A percentile compares a stretch with the other conserved stretches of the same genome.
Conservation (phyloP, 2,329 filamentous ascomycete genomes). For the Ophiognomonia clavigignenti-juglandacearum region DNA sequence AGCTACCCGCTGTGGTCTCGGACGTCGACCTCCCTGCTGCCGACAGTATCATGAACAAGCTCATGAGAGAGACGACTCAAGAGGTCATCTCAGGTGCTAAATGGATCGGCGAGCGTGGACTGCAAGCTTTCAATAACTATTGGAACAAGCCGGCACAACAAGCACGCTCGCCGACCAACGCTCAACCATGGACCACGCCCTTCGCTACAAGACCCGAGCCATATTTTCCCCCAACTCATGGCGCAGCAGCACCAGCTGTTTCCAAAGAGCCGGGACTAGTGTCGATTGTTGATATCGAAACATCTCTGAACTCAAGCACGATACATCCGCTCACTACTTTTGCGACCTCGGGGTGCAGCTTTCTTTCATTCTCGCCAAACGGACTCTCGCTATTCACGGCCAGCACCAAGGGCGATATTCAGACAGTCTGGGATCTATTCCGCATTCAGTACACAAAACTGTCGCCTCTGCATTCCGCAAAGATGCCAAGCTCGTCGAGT, state of each 20-base stretch:
- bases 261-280: conserved; percentile 67
- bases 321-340: conserved; percentile 68
- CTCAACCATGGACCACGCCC: conserved; percentile 43
- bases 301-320: conserved; percentile 45
- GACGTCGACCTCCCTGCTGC: conserved; percentile 67
- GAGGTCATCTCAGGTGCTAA: conserved; percentile 70
- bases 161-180: conserved; percentile 37
- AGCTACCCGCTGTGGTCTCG: conserved; percentile 61
- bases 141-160: conserved; percentile 58
- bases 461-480: conserved; percentile 51
- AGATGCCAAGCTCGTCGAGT: conserved; percentile 35
- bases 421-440: conserved; percentile 77
- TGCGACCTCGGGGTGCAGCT: conserved; percentile 71
- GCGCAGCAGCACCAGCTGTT: conserved; percentile 50
- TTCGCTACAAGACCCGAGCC: conserved; percentile 42
- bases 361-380: conserved; percentile 71
- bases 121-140: conserved; percentile 75
- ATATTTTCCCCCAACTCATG: conserved; percentile 74
- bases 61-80: conserved; percentile 75
- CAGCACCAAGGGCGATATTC: conserved; percentile 78
- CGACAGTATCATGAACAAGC: conserved; percentile 68
- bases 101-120: conserved; percentile 72
- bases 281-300: conserved; percentile 67
- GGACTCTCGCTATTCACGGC: conserved; percentile 72
- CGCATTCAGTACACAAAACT: conserved; percentile 58